phyloP scores from a whole-genome alignment of 2,329 filamentous ascomycete species.

The Claviceps lovelessii region DNA sequence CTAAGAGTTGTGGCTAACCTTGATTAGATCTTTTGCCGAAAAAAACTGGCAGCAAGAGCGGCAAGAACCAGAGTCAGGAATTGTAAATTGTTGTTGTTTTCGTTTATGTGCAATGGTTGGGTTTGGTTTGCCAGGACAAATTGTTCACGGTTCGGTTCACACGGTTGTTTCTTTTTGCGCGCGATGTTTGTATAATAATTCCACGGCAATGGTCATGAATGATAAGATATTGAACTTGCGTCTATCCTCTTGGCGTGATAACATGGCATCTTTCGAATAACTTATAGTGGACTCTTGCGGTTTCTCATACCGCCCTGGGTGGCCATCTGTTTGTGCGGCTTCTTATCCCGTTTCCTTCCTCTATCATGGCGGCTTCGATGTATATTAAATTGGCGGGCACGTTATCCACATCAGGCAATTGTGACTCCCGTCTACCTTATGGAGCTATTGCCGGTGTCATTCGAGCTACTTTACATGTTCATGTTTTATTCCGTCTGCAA shows the following conservation, averaged over 20 bases:
- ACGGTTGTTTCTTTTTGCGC: conserved; percentile 39
- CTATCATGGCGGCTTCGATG: too few species aligned
- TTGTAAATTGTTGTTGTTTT: conserved; percentile 48
- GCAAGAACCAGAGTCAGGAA: conserved; percentile 88
- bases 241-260: background rate
- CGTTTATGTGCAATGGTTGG: conserved; percentile 43
- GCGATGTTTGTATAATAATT: conserved; percentile 62
- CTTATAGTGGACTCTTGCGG: too few species aligned
- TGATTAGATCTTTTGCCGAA: conserved; percentile 86
- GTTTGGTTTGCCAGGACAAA: conserved; percentile 65
- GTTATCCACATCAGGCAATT: background rate
- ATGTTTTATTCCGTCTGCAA: background rate
- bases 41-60: conserved; percentile 83
- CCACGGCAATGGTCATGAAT: conserved; percentile 54
- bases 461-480: background rate
- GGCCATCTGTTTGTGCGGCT: too few species aligned
- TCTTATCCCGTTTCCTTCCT: too few species aligned
- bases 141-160: conserved; percentile 66
- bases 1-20: conserved; percentile 16
- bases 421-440: background rate
- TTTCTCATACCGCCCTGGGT: too few species aligned
- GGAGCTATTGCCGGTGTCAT: background rate
- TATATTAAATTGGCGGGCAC: background rate
- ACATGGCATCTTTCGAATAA: too few species aligned
- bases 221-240: conserved; percentile 1